A percentile compares a stretch with the other conserved stretches of the same genome.
Conservation (phyloP, 1,284 basidiomycete genomes). For the Ganoderma lucidum region DNA sequence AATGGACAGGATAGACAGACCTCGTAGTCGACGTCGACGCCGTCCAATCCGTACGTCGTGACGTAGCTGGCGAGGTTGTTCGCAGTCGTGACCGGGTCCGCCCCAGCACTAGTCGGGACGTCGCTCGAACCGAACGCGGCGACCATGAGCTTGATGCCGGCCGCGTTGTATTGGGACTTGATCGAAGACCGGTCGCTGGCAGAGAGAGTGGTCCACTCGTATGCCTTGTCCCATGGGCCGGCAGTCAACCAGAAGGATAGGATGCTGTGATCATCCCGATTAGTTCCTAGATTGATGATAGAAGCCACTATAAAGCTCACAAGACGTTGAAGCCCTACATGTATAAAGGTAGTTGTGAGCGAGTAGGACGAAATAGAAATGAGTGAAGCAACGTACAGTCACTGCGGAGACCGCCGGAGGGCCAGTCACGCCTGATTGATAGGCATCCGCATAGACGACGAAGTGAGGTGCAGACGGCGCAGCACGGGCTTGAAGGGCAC, state of each 20-base stretch:
- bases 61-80: conserved; percentile 59
- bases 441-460: conserved; percentile 51
- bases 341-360: neutral
- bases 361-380: neutral
- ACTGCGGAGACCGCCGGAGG: conserved; percentile 48
- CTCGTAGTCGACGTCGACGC: conserved; percentile 67
- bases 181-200: conserved; percentile 45
- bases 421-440: conserved; percentile 46
- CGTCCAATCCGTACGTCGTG: conserved; percentile 56
- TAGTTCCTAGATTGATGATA: neutral
- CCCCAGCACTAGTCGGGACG: conserved; percentile 52
- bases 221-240: conserved; percentile 54
- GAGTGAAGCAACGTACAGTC: conserved; percentile 36
- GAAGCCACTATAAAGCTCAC: conserved; percentile 38
- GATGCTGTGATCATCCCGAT: conserved; percentile 39
- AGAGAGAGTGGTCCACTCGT: conserved; percentile 49
- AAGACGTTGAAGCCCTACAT: conserved; percentile 56
- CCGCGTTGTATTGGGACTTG: conserved; percentile 51
- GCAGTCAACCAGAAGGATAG: conserved; percentile 52
- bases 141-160: conserved; percentile 57
- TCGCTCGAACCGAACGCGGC: conserved; percentile 60
- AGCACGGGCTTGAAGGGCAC: conserved; percentile 35
- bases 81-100: conserved; percentile 50
- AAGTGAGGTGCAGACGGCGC: conserved; percentile 51
- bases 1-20: conserved; percentile 33